Percentiles rank a stretch among this genome's conserved stretches.
Conservation (phyloP, 2,329 filamentous ascomycete species). For the Tolypocladium cylindrosporum region DNA sequence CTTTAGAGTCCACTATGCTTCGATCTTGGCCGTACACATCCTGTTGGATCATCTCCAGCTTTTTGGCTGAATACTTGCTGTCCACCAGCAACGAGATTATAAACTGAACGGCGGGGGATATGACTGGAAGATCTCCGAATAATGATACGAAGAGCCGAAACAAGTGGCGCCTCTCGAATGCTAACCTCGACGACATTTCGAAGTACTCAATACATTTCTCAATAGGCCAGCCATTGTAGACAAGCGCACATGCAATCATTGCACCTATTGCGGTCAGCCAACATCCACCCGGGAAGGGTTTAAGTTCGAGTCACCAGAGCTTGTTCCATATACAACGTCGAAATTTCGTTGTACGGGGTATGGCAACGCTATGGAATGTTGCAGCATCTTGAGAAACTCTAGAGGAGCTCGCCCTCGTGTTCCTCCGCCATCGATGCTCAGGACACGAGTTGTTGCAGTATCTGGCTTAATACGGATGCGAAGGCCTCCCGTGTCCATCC, state of each 20-base stretch:
- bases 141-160: not conserved
- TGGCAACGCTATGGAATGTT: conserved; percentile 4
- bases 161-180: conserved; percentile 1
- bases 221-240: conserved; percentile 5
- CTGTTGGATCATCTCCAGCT: conserved; percentile 3
- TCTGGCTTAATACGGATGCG: conserved; percentile 2
- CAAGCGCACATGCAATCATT: conserved; percentile 4
- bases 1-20: conserved; percentile 1
- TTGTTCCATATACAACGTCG: conserved; percentile 6
- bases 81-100: conserved; percentile 3
- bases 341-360: conserved; percentile 4
- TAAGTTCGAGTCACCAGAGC: conserved; percentile 1
- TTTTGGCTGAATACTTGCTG: conserved; percentile 4
- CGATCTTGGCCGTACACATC: conserved; percentile 2
- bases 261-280: conserved; percentile 1
- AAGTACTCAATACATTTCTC: conserved; percentile 4
- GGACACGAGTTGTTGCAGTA: conserved; percentile 1
- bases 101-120: conserved; percentile 1
- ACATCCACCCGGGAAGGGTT: too few relatives aligned
- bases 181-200: conserved; percentile 1
- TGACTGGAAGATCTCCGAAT: conserved; percentile 1
- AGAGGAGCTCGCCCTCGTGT: conserved; percentile 1
- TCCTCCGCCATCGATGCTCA: conserved; percentile 7
- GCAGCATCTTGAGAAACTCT: conserved; percentile 2
- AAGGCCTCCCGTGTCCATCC: not conserved